Conservation (phyloP, 495 filamentous ascomycete genomes). For the Penicillium fimorum region DNA sequence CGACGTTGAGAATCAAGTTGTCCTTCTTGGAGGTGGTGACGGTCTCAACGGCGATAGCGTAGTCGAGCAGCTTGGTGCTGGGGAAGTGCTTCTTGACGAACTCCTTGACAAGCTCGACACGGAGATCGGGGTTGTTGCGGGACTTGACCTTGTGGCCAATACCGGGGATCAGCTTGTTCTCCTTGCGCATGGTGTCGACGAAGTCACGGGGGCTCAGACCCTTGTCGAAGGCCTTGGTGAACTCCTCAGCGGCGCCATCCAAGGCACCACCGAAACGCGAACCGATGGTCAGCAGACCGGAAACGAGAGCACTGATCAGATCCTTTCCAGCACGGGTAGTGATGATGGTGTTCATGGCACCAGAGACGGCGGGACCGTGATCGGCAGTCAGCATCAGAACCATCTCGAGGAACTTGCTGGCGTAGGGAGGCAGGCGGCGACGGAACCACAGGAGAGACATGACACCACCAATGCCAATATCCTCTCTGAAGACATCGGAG, state of each 20-base stretch:
- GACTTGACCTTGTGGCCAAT: slow-evolving; percentile 99
- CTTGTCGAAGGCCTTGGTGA: slow-evolving; percentile 97
- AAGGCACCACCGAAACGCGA: slow-evolving; percentile 98
- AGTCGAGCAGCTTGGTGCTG: slow-evolving; percentile 94
- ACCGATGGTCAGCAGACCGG: slow-evolving; percentile 96
- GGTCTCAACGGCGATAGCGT: slow-evolving; percentile 94
- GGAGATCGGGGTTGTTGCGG: slow-evolving; percentile 98
- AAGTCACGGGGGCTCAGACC: slow-evolving; percentile 97
- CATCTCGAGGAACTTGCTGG: slow-evolving; percentile 99
- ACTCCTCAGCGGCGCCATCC: slow-evolving; percentile 96
- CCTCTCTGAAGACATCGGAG: slow-evolving; percentile 97
- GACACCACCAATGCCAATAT: slow-evolving; percentile 98
- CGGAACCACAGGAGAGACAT: slow-evolving; percentile 99
- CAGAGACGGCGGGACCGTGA: slow-evolving; percentile 97
- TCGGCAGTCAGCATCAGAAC: slow-evolving; percentile 99
- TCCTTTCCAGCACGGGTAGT: slow-evolving; percentile 99
- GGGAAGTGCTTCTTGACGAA: slow-evolving; percentile 98
- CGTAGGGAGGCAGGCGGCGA: slow-evolving; percentile 91
- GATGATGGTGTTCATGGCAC: slow-evolving; percentile 99
- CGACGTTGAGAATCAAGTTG: slow-evolving; percentile 99
- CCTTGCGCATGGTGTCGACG: slow-evolving; percentile 97
- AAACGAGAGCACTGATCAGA: slow-evolving; percentile 89
- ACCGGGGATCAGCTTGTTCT: slow-evolving; percentile 99
- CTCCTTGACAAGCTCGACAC: slow-evolving; percentile 98
- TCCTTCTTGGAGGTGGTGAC: slow-evolving; percentile 99